Evolutionary conservation across 257 asterid genomes (phyloP).

Genomic region (Solanum dulcamara): DNA sequence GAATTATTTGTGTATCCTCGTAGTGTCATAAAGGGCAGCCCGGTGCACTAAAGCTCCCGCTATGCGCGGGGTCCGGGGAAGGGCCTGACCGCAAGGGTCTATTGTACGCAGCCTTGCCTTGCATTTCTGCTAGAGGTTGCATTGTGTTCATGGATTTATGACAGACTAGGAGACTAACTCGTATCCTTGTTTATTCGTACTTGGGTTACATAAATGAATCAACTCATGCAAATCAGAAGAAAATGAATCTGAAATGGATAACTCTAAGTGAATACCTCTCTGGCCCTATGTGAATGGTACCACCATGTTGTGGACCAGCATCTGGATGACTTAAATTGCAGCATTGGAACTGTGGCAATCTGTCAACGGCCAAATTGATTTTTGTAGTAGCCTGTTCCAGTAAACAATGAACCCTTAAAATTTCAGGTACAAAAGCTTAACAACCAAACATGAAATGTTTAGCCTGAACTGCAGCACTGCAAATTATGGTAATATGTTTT

Average conservation of each 20-base stretch:
- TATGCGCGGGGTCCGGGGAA: no score
- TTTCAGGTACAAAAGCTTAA: background rate
- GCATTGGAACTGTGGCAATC: conserved; percentile 67
- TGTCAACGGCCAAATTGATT: conserved; percentile 78
- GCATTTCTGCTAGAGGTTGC: no score
- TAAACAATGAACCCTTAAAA: conserved; percentile 5
- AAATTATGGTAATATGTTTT: background rate
- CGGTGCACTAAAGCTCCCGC: no score
- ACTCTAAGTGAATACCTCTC: conserved; percentile 48
- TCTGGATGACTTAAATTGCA: conserved; percentile 50
- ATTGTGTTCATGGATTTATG: background rate
- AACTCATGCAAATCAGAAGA: background rate
- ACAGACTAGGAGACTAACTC: background rate
- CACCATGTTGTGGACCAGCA: conserved; percentile 91
- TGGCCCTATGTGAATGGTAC: conserved; percentile 85
- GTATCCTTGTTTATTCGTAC: background rate
- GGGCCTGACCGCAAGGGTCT: no score
- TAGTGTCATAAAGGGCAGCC: no score
- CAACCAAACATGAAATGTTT: background rate
- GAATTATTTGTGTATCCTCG: background rate
- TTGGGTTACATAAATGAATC: background rate
- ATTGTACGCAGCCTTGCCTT: no score
- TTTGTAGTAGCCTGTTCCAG: conserved; percentile 85
- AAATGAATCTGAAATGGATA: conserved; percentile 1
- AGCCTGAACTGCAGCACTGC: background rate